Evolutionary conservation across 495 filamentous ascomycete genomes (phyloP).

Genomic region (Hypoxylon perforatum): DNA sequence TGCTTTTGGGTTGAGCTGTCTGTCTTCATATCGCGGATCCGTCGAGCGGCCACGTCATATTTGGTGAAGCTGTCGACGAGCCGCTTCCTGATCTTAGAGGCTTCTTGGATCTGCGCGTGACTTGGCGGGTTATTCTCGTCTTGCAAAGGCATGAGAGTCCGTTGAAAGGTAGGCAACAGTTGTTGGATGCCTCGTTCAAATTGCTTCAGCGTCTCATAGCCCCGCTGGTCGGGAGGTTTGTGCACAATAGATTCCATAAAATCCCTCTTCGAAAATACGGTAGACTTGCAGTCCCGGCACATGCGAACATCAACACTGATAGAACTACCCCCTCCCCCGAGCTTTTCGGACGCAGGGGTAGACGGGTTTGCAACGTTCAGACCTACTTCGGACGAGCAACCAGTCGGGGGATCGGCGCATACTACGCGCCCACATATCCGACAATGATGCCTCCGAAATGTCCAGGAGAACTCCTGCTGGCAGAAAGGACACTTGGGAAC

Average conservation of each 20-base stretch:
- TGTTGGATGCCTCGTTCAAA: slow-evolving; percentile 90
- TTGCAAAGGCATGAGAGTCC: slow-evolving; percentile 69
- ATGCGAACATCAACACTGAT: slow-evolving; percentile 85
- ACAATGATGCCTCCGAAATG: slow-evolving; percentile 93
- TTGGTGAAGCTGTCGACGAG: slow-evolving; percentile 91
- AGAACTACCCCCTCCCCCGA: slow-evolving; percentile 49
- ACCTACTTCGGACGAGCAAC: slow-evolving; percentile 85
- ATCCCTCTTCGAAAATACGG: slow-evolving; percentile 85
- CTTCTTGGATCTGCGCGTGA: slow-evolving; percentile 81
- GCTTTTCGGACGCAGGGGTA: slow-evolving; percentile 46
- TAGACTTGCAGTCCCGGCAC: slow-evolving; percentile 88
- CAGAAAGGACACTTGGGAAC: slow-evolving; percentile 91
- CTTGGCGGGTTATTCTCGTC: slow-evolving; percentile 68
- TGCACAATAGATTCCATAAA: slow-evolving; percentile 76
- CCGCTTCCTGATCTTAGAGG: slow-evolving; percentile 88
- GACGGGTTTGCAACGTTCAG: slow-evolving; percentile 71
- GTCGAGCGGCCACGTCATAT: slow-evolving; percentile 84
- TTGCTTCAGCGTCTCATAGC: slow-evolving; percentile 87
- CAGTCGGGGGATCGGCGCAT: slow-evolving; percentile 85
- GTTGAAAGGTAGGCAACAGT: slow-evolving; percentile 88
- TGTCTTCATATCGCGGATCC: slow-evolving; percentile 80
- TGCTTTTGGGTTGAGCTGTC: slow-evolving; percentile 76
- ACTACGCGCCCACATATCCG: slow-evolving; percentile 92
- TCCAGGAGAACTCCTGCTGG: slow-evolving; percentile 92
- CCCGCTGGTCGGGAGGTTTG: slow-evolving; percentile 78